These are phyloP conservation scores for Sanghuangporus weigelae DNA, from an alignment of 1,284 basidiomycete genomes.

Conservation along the genomic window DNA sequence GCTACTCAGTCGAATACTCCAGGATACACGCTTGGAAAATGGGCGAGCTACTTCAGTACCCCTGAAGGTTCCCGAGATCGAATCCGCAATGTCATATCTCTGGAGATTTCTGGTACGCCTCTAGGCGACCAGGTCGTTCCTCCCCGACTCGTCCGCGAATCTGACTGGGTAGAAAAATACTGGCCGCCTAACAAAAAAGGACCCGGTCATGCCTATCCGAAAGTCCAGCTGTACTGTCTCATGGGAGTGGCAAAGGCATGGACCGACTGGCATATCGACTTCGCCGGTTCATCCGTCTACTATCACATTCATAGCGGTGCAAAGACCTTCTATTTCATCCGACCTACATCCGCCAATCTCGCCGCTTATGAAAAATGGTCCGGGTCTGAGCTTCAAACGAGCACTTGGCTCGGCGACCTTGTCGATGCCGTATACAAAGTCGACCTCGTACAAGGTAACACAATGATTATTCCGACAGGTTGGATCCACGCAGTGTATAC, in stretches of 20 bases:
- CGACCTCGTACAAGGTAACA: constrained; percentile 78
- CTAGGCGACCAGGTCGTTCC: constrained; percentile 76
- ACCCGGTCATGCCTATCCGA: constrained; percentile 77
- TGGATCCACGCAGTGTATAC: constrained; percentile 98
- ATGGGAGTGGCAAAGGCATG: constrained; percentile 87
- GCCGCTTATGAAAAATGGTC: constrained; percentile 90
- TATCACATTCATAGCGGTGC: constrained; percentile 83
- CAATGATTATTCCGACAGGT: constrained; percentile 94
- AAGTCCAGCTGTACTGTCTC: constrained; percentile 93
- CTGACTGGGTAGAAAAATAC: constrained; percentile 96
- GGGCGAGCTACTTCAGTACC: constrained; percentile 83
- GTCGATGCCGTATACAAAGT: constrained; percentile 87
- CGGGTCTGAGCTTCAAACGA: constrained; percentile 82
- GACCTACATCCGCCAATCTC: constrained; percentile 83
- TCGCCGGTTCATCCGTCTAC: constrained; percentile 92
- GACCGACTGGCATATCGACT: constrained; percentile 98
- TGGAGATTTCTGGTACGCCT: constrained; percentile 78
- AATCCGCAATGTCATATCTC: constrained; percentile 85
- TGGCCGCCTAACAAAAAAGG: constrained; percentile 81
- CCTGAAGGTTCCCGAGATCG: constrained; percentile 69
- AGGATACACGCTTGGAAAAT: constrained; percentile 86
- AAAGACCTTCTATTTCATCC: constrained; percentile 94
- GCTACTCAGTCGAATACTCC: constrained; percentile 75
- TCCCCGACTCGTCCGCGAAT: constrained; percentile 79
- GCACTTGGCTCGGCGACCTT: constrained; percentile 88